Base-by-base conservation (phyloP, 169 alveolate species). In the Cryptosporidium ubiquitum region DNA sequence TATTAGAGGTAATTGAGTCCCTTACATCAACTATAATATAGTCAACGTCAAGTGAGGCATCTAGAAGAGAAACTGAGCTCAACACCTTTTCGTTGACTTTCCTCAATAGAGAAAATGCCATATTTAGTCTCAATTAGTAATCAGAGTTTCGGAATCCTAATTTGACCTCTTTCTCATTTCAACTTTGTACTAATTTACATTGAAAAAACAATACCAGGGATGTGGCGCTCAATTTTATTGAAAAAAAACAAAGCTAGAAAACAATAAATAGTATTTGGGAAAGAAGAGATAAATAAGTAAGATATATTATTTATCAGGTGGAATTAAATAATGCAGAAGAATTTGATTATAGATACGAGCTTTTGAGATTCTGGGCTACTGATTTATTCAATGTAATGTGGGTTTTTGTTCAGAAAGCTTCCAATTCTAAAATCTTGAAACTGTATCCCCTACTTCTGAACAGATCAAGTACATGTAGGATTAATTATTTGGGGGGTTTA, bases 41-140 rank as follows among this genome's bases (percentile, higher is more conserved):
- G 44, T 79, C 89, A 6, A 64, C 89, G 26, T 79, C 89, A 9
- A 79, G 52, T 35, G 89, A 79, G 33, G 89, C 89, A 66, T 79
- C 89, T 23, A 79, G 37, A 20, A 79, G 58, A 29, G 89, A 79
- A 31, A 79, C 89, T 6, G 89, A 79, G 33, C 42, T 79, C 23
- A 79, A 12, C 18, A 79, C 89, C 12, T 79, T 79, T 61, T 79
- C 89, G 35, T 79, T 79, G 49, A 79, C 89, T 18, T 79, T 79
- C 61, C 64, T 79, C 44, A 79, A 33, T 20, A 79, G 75, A 42
- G 89, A 79, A 61, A 79, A 64, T 57, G 89, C 89, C 89, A 79
- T 79, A 16, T 40, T 79, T 40, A 18, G 49, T 35, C 29, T 7
- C 52, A 64, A 64, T 55, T 12, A 5, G 37, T 55, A 26, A 23